Base-by-base conservation (phyloP, 1,139 yeast species). In the Geotrichum aggregatum region DNA sequence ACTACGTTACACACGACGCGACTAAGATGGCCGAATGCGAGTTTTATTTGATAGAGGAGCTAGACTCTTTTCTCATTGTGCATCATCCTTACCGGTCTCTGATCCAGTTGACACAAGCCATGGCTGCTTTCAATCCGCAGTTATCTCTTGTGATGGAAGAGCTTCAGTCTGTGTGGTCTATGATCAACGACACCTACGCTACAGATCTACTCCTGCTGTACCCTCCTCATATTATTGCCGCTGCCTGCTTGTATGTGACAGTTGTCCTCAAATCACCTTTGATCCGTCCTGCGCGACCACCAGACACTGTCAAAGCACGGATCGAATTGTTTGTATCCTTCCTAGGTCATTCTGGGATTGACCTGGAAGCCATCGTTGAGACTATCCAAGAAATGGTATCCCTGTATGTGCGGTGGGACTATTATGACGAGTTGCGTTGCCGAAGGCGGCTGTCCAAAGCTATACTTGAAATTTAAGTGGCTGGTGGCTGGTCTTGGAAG, bases 1-100 rank as follows among this genome's bases (percentile, higher is more conserved):
- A 91, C 63, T 88, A 83, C 64, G 84, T 92, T 33, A 95, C 97
- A 0, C 89, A 87, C 53, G 98, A 92, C 66, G 80, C 91, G 21
- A 84, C 96, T 38, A 87, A 87, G 63, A 75, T 92, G n/a, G 97
- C 98, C 0, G 98, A 92, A 65, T 87, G 94, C 70, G 98, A 92
- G 70, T 92, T 92, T 66, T 92, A 92, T 65, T 68, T 92, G 49
- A 84, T 92, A 36, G 97, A 89, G 64, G 98, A 91, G 66, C 76
- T 92, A 71, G 88, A 87, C 55, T 80, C 89, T 59, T 87, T 79
- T 62, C 70, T 92, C 58, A 76, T 91, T 24, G 79, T 91, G 1
- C 92, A 89, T 65, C 98, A 92, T 66, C 98, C 98, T 0, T 92
- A 92, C 69, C 76, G 80, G 54, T 79, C 95, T 3, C 73, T 92